These are phyloP conservation scores for Penicillium sclerotiorum DNA, from an alignment of 2,329 filamentous ascomycete genomes.

Conservation along the genomic window DNA sequence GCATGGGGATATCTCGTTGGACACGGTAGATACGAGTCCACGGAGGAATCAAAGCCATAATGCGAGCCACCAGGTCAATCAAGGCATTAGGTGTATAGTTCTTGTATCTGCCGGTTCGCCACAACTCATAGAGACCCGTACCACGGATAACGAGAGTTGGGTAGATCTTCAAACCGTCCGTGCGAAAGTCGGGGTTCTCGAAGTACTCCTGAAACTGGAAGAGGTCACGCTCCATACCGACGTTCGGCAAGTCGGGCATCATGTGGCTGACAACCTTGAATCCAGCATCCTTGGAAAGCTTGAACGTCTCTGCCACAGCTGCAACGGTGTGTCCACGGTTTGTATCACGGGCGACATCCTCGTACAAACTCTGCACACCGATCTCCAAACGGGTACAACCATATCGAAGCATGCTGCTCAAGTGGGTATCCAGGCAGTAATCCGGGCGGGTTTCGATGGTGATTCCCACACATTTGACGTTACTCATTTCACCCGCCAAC, in stretches of 20 bases:
- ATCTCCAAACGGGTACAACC: constrained; percentile 94
- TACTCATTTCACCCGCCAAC: constrained; percentile 91
- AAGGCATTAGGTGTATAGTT: constrained; percentile 98
- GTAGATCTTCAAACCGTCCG: constrained; percentile 97
- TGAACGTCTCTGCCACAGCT: constrained; percentile 94
- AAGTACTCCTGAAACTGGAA: constrained; percentile 99
- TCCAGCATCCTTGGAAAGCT: constrained; percentile 93
- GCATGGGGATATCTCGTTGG: constrained; percentile 99
- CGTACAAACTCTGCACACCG: constrained; percentile 94
- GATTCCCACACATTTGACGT: constrained; percentile 96
- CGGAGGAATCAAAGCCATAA: constrained; percentile 88
- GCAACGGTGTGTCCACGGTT: constrained; percentile 96
- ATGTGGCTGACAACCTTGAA: constrained; percentile 99
- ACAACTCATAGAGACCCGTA: constrained; percentile 94
- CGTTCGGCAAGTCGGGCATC: constrained; percentile 98
- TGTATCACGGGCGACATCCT: constrained; percentile 96
- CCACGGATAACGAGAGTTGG: constrained; percentile 96
- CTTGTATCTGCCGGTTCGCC: constrained; percentile 95
- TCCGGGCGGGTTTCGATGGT: constrained; percentile 97
- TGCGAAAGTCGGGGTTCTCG: constrained; percentile 92
- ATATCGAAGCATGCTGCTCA: constrained; percentile 96
- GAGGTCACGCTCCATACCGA: constrained; percentile 96
- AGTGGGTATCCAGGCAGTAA: constrained; percentile 93
- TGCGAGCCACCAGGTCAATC: constrained; percentile 94
- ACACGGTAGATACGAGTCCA: constrained; percentile 99